These are phyloP conservation scores for Phytophthora podocarpi DNA, from an alignment of 352 stramenopile species.

Conservation along the genomic window DNA sequence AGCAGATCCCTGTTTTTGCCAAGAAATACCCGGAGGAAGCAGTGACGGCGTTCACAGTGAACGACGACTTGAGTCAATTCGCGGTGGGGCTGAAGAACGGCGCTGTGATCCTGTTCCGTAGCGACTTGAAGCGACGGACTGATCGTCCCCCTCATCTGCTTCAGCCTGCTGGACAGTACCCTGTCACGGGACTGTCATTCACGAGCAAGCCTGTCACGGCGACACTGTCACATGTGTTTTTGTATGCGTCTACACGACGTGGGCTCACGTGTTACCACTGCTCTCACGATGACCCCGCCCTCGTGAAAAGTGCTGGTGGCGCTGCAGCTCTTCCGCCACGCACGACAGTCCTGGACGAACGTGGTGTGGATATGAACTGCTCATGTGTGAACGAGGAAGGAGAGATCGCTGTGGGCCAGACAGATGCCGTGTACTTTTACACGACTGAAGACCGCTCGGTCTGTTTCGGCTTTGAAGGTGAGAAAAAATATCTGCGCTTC, in stretches of 20 bases:
- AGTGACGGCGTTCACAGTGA: conserved; percentile 86
- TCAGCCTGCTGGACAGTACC: conserved; percentile 79
- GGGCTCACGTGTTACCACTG: conserved; percentile 88
- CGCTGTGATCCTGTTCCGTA: conserved; percentile 83
- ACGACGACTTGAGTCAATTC: conserved; percentile 84
- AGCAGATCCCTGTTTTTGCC: conserved; percentile 86
- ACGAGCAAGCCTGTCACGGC: conserved; percentile 77
- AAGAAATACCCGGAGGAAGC: conserved; percentile 90
- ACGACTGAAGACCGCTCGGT: conserved; percentile 86
- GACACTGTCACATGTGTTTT: conserved; percentile 67
- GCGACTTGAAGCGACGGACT: conserved; percentile 76
- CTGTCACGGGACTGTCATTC: conserved; percentile 80
- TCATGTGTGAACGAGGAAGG: conserved; percentile 87
- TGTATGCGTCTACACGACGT: conserved; percentile 81
- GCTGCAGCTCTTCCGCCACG: conserved; percentile 63
- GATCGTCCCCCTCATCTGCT: conserved; percentile 74
- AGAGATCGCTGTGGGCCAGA: conserved; percentile 83
- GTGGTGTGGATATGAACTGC: conserved; percentile 81
- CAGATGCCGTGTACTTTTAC: conserved; percentile 91
- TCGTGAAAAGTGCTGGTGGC: conserved; percentile 74
- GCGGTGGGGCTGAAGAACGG: conserved; percentile 84
- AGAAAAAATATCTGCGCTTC: conserved; percentile 87
- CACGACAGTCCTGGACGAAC: conserved; percentile 81
- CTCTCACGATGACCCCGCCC: conserved; percentile 78
- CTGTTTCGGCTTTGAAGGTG: conserved; percentile 89